Evolutionary conservation across 352 stramenopile species (phyloP).

Genomic region (Phytophthora europaea): DNA sequence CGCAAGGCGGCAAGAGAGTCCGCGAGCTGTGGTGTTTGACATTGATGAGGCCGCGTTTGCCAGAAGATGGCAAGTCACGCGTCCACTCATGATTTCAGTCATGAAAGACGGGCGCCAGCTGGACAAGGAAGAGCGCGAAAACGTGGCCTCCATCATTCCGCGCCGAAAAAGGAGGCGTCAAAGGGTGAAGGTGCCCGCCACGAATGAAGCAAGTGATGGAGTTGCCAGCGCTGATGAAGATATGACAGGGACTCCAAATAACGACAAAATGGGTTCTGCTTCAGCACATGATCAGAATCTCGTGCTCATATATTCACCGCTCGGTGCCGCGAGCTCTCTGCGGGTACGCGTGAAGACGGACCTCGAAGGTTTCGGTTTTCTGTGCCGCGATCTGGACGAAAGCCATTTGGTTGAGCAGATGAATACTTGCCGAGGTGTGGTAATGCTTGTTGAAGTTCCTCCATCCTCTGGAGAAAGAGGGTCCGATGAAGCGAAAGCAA

Average conservation of each 20-base stretch:
- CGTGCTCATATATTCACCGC: slow-evolving; percentile 42
- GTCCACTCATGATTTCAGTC: slow-evolving; percentile 57
- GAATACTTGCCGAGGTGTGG: slow-evolving; percentile 34
- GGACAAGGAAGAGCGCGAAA: slow-evolving; percentile 48
- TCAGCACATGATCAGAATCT: not conserved
- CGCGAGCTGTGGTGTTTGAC: slow-evolving; percentile 58
- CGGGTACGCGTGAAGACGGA: slow-evolving; percentile 34
- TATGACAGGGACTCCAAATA: not conserved
- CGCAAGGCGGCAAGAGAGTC: slow-evolving; percentile 37
- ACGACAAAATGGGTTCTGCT: not conserved
- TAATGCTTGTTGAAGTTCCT: slow-evolving; percentile 49
- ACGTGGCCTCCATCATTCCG: slow-evolving; percentile 31
- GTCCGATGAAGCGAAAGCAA: slow-evolving; percentile 35
- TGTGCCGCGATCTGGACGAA: slow-evolving; percentile 36
- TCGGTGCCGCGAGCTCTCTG: slow-evolving; percentile 35
- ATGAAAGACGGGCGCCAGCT: slow-evolving; percentile 58
- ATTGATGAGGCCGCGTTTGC: slow-evolving; percentile 59
- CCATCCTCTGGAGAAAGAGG: slow-evolving; percentile 25
- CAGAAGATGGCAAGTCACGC: slow-evolving; percentile 49
- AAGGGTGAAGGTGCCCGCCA: slow-evolving; percentile 1
- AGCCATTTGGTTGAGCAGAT: slow-evolving; percentile 41
- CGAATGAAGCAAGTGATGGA: slow-evolving; percentile 9
- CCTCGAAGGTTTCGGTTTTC: slow-evolving; percentile 37
- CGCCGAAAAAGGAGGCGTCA: slow-evolving; percentile 19
- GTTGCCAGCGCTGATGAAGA: slow-evolving; percentile 18